A percentile compares a stretch with the other conserved stretches of the same genome.
Conservation (phyloP, 2,329 filamentous ascomycete species). For the Botryotinia convoluta region DNA sequence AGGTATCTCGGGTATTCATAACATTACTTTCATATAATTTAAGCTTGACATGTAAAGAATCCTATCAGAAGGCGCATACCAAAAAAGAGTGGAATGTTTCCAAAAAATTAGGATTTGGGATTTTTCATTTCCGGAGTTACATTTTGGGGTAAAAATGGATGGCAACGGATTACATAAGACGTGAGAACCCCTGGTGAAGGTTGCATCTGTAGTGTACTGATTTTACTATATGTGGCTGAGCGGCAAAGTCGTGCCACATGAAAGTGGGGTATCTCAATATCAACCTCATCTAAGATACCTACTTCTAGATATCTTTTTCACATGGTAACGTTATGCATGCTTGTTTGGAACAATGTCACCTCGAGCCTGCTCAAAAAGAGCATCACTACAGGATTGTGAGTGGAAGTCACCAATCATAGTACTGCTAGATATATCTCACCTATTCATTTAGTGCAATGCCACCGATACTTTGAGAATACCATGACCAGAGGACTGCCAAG, state of each 20-base stretch:
- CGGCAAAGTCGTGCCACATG: not conserved
- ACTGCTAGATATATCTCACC: not conserved
- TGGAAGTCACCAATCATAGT: not conserved
- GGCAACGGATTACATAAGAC: not conserved
- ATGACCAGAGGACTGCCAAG: not conserved
- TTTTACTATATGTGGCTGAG: not conserved
- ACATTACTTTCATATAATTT: not conserved
- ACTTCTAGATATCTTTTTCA: not conserved
- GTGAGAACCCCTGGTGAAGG: not conserved
- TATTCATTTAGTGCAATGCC: not conserved
- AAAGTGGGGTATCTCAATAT: not conserved
- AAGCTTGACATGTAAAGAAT: not conserved
- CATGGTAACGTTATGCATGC: not conserved
- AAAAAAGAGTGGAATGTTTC: not conserved
- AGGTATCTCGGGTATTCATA: not conserved
- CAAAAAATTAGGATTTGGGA: not conserved
- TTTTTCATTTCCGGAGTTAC: not conserved
- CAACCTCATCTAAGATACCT: not conserved
- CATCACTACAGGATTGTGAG: not conserved
- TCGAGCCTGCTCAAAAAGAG: not conserved
- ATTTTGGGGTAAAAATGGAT: not conserved
- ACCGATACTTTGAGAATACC: not conserved
- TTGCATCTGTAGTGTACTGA: not conserved
- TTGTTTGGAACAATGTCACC: not conserved
- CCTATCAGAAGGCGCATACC: not conserved